phyloP scores from a whole-genome alignment of 2,329 filamentous ascomycete genomes.

The Thelonectria discophora region DNA sequence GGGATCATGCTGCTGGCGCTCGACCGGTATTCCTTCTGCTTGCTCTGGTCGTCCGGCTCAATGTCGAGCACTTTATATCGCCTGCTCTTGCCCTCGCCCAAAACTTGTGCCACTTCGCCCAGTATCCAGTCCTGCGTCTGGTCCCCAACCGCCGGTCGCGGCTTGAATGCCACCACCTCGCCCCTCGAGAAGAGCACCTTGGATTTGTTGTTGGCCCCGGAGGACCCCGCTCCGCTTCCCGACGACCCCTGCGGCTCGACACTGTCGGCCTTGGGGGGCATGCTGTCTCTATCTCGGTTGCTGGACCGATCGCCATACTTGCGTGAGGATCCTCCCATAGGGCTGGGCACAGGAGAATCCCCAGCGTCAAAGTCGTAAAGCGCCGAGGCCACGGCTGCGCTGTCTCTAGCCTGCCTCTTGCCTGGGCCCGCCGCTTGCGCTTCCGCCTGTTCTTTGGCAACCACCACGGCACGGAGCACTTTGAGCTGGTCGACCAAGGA shows the following conservation, averaged over 20 bases:
- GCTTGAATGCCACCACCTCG: slow-evolving; percentile 74
- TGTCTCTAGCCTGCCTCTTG: slow-evolving; percentile 42
- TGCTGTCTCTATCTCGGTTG: slow-evolving; percentile 59
- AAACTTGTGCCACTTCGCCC: slow-evolving; percentile 78
- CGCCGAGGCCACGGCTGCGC: slow-evolving; percentile 45
- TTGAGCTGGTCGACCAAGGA: slow-evolving; percentile 54
- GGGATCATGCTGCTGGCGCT: slow-evolving; percentile 80
- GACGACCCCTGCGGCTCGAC: slow-evolving; percentile 60
- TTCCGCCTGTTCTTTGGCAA: slow-evolving; percentile 55
- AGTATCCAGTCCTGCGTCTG: slow-evolving; percentile 72
- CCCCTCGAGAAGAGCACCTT: slow-evolving; percentile 68
- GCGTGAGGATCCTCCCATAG: slow-evolving; percentile 46
- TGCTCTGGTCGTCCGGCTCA: slow-evolving; percentile 75
- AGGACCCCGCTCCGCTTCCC: slow-evolving; percentile 44
- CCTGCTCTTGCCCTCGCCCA: slow-evolving; percentile 79
- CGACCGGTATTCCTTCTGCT: slow-evolving; percentile 74
- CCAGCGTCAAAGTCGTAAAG: slow-evolving; percentile 57
- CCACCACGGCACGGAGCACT: slow-evolving; percentile 53
- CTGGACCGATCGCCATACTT: slow-evolving; percentile 51
- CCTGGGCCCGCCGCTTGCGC: slow-evolving; percentile 44
- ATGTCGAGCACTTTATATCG: slow-evolving; percentile 84
- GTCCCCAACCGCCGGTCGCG: slow-evolving; percentile 61
- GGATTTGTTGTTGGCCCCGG: slow-evolving; percentile 47
- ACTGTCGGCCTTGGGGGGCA: slow-evolving; percentile 65
- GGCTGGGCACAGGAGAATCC: slow-evolving; percentile 57